Evolutionary conservation across 1,284 basidiomycete genomes (phyloP).

Genomic region (Fomitopsis pinicola): DNA sequence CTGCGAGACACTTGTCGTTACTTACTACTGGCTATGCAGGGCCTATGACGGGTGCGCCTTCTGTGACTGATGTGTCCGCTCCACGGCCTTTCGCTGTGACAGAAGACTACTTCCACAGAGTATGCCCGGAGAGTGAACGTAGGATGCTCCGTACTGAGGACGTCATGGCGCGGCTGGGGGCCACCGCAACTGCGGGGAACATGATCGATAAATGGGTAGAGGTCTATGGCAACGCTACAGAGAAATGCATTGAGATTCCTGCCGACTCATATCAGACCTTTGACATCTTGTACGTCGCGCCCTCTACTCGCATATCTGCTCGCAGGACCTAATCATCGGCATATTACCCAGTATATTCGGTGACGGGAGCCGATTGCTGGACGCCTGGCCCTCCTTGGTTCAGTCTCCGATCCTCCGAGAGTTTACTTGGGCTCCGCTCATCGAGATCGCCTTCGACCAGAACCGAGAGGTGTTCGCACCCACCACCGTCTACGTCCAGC

Average conservation of each 20-base stretch:
- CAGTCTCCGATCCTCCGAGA: constrained; percentile 46
- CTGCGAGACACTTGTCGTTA: background rate
- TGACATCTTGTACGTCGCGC: constrained; percentile 31
- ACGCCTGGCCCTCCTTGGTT: constrained; percentile 41
- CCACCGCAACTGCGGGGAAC: background rate
- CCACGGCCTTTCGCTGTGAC: constrained; percentile 12
- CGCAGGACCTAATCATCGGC: background rate
- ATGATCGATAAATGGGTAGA: constrained; percentile 51
- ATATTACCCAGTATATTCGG: constrained; percentile 38
- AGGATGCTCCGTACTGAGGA: constrained; percentile 1
- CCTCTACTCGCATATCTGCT: background rate
- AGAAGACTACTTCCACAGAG: constrained; percentile 9
- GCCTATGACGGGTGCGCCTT: constrained; percentile 48
- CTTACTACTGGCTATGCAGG: constrained; percentile 19
- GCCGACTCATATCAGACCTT: constrained; percentile 40
- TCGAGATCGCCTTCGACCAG: constrained; percentile 44
- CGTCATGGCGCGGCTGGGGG: background rate
- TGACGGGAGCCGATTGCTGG: constrained; percentile 37
- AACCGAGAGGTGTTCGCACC: constrained; percentile 48
- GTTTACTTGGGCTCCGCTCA: constrained; percentile 59
- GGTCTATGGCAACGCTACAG: constrained; percentile 30
- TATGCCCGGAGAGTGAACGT: constrained; percentile 7
- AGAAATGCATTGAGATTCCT: constrained; percentile 48
- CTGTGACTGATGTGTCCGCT: constrained; percentile 14
- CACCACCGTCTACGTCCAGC: constrained; percentile 8